A percentile compares a stretch with the other conserved stretches of the same genome.
These are phyloP conservation scores for Citrus maxima DNA, from an alignment of 345 rosid species.

Conservation along the genomic window DNA sequence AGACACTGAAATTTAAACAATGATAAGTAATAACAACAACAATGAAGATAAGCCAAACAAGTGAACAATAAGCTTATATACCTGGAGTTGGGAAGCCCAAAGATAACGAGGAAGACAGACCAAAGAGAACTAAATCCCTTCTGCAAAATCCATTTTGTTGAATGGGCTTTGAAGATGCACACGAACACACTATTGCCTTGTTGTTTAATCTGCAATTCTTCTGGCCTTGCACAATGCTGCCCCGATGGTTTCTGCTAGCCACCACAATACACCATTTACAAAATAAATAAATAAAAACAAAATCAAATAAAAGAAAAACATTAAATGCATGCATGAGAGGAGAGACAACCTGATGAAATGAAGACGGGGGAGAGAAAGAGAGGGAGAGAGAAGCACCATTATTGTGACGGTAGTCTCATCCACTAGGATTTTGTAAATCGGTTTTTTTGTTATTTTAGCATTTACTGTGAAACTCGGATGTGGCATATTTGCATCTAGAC, in stretches of 20 bases:
- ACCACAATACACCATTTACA: not conserved
- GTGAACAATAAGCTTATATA: slow-evolving; percentile 11
- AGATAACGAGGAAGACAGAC: slow-evolving; percentile 61
- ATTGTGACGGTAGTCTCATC: slow-evolving; percentile 29
- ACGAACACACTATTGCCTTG: slow-evolving; percentile 28
- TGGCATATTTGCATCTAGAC: too few relatives aligned
- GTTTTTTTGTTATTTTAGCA: not conserved
- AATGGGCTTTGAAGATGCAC: slow-evolving; percentile 31
- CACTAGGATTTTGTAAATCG: slow-evolving; percentile 17
- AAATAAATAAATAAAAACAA: not conserved
- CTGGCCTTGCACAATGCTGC: slow-evolving; percentile 32
- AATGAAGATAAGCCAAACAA: not conserved
- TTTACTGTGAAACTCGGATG: not conserved
- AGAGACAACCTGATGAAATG: slow-evolving; percentile 32
- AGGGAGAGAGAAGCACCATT: slow-evolving; percentile 49
- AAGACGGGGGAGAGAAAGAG: slow-evolving; percentile 25
- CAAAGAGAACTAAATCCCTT: slow-evolving; percentile 63
- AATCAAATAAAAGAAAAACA: not conserved
- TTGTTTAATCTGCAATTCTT: slow-evolving; percentile 36
- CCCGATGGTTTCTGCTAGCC: slow-evolving; percentile 27
- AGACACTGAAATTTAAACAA: not conserved
- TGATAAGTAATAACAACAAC: not conserved
- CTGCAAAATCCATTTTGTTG: slow-evolving; percentile 40
- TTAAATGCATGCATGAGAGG: not conserved
- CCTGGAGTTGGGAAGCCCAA: slow-evolving; percentile 48